These are phyloP conservation scores for Pythium sp. DNA, from an alignment of 352 stramenopile species.

Conservation along the genomic window DNA sequence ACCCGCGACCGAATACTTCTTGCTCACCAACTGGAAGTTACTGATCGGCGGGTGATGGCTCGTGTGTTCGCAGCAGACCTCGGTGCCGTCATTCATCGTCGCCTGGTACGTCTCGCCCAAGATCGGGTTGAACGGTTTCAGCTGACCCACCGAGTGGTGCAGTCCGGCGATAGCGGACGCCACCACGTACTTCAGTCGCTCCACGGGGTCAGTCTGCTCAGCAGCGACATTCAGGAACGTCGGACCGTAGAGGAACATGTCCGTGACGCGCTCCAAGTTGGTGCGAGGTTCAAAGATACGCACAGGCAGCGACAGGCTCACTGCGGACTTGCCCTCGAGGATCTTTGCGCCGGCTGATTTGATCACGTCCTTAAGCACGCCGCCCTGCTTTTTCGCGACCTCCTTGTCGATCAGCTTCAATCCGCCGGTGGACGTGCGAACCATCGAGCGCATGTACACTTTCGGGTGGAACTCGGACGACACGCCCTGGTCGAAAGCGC, in stretches of 20 bases:
- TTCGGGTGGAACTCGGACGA: slow-evolving; percentile 60
- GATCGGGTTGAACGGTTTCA: slow-evolving; percentile 88
- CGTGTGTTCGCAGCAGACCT: slow-evolving; percentile 81
- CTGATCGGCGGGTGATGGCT: slow-evolving; percentile 85
- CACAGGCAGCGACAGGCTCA: slow-evolving; percentile 82
- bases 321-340: slow-evolving; percentile 62
- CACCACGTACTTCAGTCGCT: slow-evolving; percentile 83
- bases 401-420: slow-evolving; percentile 86
- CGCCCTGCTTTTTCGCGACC: slow-evolving; percentile 80
- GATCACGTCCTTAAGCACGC: slow-evolving; percentile 85
- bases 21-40: slow-evolving; percentile 76
- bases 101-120: slow-evolving; percentile 79
- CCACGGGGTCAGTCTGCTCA: slow-evolving; percentile 55
- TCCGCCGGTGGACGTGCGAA: slow-evolving; percentile 63
- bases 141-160: slow-evolving; percentile 75
- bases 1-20: slow-evolving; percentile 69
- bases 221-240: slow-evolving; percentile 69
- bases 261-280: slow-evolving; percentile 75
- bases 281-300: slow-evolving; percentile 84
- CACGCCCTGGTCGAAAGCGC: slow-evolving; percentile 25
- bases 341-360: slow-evolving; percentile 71
- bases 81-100: slow-evolving; percentile 70
- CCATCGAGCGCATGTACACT: slow-evolving; percentile 80
- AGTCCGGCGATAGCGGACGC: slow-evolving; percentile 72
- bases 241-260: slow-evolving; percentile 78